Percentiles rank a stretch among this genome's conserved stretches.
phyloP scores from a whole-genome alignment of 2,329 filamentous ascomycete species.

The Neopestalotiopsis sp. region DNA sequence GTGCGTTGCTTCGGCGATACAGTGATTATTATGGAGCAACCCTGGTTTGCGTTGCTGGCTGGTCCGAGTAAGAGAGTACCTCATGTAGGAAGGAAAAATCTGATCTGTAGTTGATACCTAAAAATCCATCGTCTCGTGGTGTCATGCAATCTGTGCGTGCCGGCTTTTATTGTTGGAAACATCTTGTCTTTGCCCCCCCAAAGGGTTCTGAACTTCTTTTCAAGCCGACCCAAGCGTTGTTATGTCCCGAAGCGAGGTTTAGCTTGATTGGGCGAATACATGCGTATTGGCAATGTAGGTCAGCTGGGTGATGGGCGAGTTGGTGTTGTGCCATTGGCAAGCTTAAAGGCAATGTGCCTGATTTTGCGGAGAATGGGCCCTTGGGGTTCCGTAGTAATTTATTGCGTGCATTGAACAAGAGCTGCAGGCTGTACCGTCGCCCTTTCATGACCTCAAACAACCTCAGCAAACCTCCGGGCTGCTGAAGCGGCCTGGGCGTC shows the following conservation, averaged over 20 bases:
- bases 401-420: constrained; percentile 10
- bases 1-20: too few species aligned
- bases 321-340: constrained; percentile 8
- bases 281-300: neutral
- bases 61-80: too few species aligned
- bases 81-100: neutral
- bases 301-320: neutral
- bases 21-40: too few species aligned
- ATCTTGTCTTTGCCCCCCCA: neutral
- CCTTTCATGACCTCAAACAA: neutral
- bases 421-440: constrained; percentile 9
- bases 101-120: neutral
- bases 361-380: constrained; percentile 7
- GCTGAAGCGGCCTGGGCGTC: neutral
- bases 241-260: neutral
- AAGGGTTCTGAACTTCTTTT: neutral
- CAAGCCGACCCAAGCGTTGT: neutral
- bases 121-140: neutral
- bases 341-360: neutral
- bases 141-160: neutral
- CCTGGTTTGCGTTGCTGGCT: too few species aligned
- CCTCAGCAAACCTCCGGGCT: neutral
- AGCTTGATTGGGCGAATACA: constrained; percentile 4
- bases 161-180: neutral
- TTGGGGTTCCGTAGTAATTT: constrained; percentile 9